Conservation (phyloP, 208 protist genomes). For the Leishmania mexicana region DNA sequence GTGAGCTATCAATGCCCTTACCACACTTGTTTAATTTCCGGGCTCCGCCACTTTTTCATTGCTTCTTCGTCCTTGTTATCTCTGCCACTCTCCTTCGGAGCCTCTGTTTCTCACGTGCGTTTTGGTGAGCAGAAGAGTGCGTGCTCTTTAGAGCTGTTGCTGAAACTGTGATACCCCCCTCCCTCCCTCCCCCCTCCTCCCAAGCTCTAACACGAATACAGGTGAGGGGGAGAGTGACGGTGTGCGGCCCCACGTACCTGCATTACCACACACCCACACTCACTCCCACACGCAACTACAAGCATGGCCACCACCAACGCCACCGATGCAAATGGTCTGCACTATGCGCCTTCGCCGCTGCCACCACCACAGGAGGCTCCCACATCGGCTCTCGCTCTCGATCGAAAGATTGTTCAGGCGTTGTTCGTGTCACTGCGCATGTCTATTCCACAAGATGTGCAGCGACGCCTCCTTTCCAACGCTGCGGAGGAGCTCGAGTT, state of each 20-base stretch:
- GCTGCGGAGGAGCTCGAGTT: constrained; percentile 73
- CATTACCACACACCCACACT: neutral
- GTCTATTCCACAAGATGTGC: constrained; percentile 53
- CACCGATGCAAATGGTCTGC: neutral
- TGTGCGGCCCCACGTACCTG: neutral
- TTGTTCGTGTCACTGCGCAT: constrained; percentile 76
- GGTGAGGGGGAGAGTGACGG: neutral
- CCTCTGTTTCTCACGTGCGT: neutral
- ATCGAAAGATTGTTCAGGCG: constrained; percentile 41
- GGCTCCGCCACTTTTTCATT: neutral
- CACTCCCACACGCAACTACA: neutral
- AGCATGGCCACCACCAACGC: neutral
- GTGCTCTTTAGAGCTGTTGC: neutral
- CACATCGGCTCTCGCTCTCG: constrained; percentile 2
- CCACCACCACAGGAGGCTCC: neutral
- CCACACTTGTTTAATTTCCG: neutral
- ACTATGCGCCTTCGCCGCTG: neutral
- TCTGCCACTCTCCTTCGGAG: neutral
- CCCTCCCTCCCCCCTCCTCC: too few relatives aligned
- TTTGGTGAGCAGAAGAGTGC: neutral
- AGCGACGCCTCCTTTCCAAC: constrained; percentile 38
- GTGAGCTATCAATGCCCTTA: neutral
- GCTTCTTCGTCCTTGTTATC: neutral
- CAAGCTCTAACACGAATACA: neutral
- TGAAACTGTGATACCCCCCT: neutral